Base-by-base conservation (phyloP, 352 stramenopile genomes). In the Discostella stelligera region DNA sequence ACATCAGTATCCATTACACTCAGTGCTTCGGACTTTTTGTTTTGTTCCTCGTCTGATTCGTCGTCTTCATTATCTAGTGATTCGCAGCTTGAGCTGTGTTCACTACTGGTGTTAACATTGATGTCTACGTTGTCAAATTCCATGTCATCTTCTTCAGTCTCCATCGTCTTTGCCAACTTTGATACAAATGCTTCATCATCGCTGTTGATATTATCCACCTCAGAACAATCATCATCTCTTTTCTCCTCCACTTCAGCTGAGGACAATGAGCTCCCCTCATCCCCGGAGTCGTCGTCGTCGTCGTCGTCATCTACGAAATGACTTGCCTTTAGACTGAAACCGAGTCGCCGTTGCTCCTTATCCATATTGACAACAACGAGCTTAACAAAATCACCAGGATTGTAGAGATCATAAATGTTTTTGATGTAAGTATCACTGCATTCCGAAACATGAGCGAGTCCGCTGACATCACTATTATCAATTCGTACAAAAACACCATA, bases 401-500 rank as follows among this genome's bases (percentile, higher is more conserved):
- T 91, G 79, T 98, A 98, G 32, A 98, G 87, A 74, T 95, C 90
- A 67, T 94, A 91, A 52, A 98, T 84, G 74, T 97, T 96, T 53
- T 95, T 97, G 70, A 98, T 91, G 63, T 94, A 97, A 62, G 96
- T 93, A 68, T 98, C 96, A 46, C 94, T 96, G 71, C 97, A 93
- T 87, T 98, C 95, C 44, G 95, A 98, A 58, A 98, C 96, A 80
- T 98, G 96, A 54, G 94, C 97, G 37, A 98, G 82, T 14, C 96
- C 96, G 80, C 91, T 98, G 39, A 98, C 93, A 48, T 95, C 96
- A 79, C 94, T 98, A 80, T 97, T 96, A 69, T 98, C 94, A 49
- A 98, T 94, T 66, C 94, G 93, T 63, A 98, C 94, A 78, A 98
- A 98, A 18, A 98, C 95, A 52, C 96, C 96, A 77, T 98, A 98